A percentile compares a stretch with the other conserved stretches of the same genome.
phyloP scores from a whole-genome alignment of 306 rosid species.

The Sicyos edulis region DNA sequence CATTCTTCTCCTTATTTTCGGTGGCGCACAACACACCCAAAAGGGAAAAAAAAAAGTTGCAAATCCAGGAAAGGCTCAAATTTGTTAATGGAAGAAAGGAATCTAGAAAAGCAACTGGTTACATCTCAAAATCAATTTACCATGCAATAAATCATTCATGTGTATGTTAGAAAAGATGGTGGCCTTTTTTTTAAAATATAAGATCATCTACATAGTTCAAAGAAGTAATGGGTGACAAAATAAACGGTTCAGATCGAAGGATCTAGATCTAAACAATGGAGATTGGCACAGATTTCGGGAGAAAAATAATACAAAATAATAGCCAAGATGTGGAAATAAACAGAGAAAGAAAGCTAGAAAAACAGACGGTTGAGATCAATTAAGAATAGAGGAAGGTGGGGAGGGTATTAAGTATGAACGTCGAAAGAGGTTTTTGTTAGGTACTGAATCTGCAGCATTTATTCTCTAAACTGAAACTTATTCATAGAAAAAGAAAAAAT shows the following conservation, averaged over 20 bases:
- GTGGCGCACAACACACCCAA: not conserved
- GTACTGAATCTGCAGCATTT: conserved; percentile 17
- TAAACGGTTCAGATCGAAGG: conserved; percentile 58
- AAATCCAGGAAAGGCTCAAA: not conserved
- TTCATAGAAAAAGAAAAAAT: not conserved
- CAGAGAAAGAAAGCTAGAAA: not conserved
- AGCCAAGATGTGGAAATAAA: conserved; percentile 27
- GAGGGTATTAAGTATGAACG: conserved; percentile 20
- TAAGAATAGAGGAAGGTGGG: not conserved
- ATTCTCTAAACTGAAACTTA: conserved; percentile 1
- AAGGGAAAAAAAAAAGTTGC: not conserved
- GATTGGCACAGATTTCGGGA: conserved; percentile 20
- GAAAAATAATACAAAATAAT: not conserved
- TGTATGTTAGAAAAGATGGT: no score
- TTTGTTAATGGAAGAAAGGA: conserved; percentile 21
- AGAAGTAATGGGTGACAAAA: conserved; percentile 34
- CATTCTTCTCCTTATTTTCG: no score
- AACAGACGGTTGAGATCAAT: conserved; percentile 18
- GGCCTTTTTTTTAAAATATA: no score
- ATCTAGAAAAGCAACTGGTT: conserved; percentile 40
- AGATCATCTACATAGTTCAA: no score
- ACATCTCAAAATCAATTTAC: no score
- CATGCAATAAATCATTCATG: no score
- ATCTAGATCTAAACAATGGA: conserved; percentile 48
- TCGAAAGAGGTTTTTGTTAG: conserved; percentile 19